Evolutionary conservation across 1,284 basidiomycete species (phyloP), one percentile per base, ranked within the genome.

Genomic region (Nidula niveotomentosa): DNA sequence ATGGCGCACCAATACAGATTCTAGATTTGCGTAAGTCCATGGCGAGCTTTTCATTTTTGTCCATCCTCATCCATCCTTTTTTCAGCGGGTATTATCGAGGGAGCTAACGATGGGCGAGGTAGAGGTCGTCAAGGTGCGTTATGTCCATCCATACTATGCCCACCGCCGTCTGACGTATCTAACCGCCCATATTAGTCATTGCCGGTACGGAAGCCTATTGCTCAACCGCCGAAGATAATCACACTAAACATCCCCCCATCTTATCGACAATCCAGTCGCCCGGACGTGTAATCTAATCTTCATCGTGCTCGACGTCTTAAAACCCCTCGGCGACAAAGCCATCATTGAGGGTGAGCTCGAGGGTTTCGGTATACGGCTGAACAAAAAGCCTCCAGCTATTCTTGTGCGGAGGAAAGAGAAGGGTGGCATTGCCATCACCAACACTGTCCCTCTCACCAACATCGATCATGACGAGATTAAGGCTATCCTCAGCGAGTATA

Each of bases 241-340:
- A 53, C 51, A 34, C 15, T 37, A 41, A 37, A 57, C 55, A 57
- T 56, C 36, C 41, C 23, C 52, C 56, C 34, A 61, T 33, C 51
- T 23, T 23, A 23, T 23, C 23, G 23, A 23, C 23, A 23, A 23
- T 23, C 33, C 72, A 91, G 96, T 98, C 60, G 95, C 96, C 17
- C 86, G 96, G 59, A 98, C 97, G 48, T 99, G 97, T 72, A 96
- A 99, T 72, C 86, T 99, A 49, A 98, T 99, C 62, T 99, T 98
- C 73, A 98, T 99, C 69, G 92, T 99, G 34, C 84, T 99, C 43
- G 97, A 99, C 67, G 97, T 99, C 10, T 84, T 97, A 43, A 99
- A 99, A 75, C 97, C 97, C 9, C 83, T 99, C 23, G 91, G 90
- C 45, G 96, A 99, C 78, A 94, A 99, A 68, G 90, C 85, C 53